Evolutionary conservation across 139 green algal genomes (phyloP).

Genomic region (Ulvella scutata): DNA sequence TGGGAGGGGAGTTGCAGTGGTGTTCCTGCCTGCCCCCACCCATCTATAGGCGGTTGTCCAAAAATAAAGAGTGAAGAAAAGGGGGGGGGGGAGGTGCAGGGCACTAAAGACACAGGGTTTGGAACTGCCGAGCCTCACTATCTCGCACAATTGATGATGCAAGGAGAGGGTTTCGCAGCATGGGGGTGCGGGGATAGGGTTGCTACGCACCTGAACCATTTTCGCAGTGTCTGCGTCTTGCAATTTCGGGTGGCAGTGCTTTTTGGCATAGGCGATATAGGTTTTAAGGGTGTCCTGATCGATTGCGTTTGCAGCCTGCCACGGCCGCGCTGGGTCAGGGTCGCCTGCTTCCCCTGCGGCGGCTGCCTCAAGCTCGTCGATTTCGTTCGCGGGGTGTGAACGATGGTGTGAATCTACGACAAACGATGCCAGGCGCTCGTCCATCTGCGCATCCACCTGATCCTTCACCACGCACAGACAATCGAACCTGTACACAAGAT

Average conservation of each 20-base stretch:
- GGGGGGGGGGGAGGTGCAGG: no score
- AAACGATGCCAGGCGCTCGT: constrained; percentile 84
- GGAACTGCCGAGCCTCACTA: no score
- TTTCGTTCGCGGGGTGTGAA: constrained; percentile 49
- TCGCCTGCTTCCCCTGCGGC: constrained; percentile 2
- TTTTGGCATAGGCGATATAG: constrained; percentile 94
- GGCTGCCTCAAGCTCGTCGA: constrained; percentile 6
- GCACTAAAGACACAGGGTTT: no score
- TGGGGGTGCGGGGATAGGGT: no score
- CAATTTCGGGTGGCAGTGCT: constrained; percentile 55
- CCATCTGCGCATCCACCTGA: constrained; percentile 78
- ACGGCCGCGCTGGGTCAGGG: background rate
- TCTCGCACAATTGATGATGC: no score
- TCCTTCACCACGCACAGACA: constrained; percentile 92
- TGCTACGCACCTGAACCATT: constrained; percentile 36
- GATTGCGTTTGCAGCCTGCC: background rate
- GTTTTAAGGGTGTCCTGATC: constrained; percentile 84
- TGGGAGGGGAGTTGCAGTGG: no score
- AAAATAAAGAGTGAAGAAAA: no score
- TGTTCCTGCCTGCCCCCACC: no score
- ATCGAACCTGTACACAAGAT: constrained; percentile 64
- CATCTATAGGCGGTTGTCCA: no score
- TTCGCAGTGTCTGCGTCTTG: constrained; percentile 50
- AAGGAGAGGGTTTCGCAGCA: no score
- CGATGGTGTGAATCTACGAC: constrained; percentile 72